phyloP scores from a whole-genome alignment of 345 rosid species.

The Eutrema yunnanense region DNA sequence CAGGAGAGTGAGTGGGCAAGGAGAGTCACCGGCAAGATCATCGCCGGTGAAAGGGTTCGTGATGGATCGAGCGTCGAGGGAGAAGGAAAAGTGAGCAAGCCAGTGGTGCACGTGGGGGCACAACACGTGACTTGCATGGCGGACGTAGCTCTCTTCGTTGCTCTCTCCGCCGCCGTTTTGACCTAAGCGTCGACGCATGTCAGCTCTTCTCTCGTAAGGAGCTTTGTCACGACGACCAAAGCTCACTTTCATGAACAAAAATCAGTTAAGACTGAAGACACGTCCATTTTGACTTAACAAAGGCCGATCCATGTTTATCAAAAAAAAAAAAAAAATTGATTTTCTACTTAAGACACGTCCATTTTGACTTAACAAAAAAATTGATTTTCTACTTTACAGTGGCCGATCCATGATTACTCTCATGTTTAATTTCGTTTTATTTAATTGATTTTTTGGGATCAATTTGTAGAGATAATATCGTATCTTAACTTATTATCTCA shows the following conservation, averaged over 20 bases:
- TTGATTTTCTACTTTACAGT: too few relatives aligned
- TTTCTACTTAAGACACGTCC: conserved; percentile 21
- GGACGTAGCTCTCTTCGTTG: conserved; percentile 78
- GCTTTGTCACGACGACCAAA: conserved; percentile 68
- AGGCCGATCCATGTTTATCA: conserved; percentile 6
- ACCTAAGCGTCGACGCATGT: conserved; percentile 93
- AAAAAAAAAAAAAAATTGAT: too few relatives aligned
- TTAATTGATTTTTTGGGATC: background rate
- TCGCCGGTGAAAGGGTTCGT: conserved; percentile 84
- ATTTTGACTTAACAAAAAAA: conserved; percentile 28
- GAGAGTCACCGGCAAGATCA: conserved; percentile 28
- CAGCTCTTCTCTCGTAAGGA: conserved; percentile 80
- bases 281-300: conserved; percentile 25
- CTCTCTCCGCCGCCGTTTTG: conserved; percentile 85
- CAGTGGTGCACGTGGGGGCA: conserved; percentile 67
- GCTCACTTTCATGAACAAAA: conserved; percentile 29
- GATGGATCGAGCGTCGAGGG: conserved; percentile 79
- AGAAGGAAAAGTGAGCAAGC: conserved; percentile 65
- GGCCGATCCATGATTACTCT: background rate
- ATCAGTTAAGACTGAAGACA: conserved; percentile 2
- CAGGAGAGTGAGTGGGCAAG: conserved; percentile 35
- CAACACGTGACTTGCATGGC: conserved; percentile 91
- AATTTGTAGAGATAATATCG: background rate
- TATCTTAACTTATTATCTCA: too few relatives aligned
- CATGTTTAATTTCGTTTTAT: background rate